Evolutionary conservation across 345 rosid genomes (phyloP), one percentile per base, ranked within the genome.

Genomic region (Durio zibethinus): DNA sequence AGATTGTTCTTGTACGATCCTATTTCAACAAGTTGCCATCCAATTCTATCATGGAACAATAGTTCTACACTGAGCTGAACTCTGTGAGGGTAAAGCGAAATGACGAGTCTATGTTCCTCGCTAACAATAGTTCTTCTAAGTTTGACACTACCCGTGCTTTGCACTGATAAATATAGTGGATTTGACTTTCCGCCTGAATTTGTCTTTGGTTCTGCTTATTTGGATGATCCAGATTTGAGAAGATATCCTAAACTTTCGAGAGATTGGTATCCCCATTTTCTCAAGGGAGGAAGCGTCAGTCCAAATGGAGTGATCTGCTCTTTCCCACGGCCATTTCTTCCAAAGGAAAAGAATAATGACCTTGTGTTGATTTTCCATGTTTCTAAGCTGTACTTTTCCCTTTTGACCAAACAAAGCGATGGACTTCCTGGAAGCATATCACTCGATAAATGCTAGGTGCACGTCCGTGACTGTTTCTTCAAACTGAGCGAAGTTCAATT

Each of bases 201-300:
- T 61, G 4, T 68, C 8, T 84, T 76, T 4, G 81, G 83, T 43
- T 80, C 38, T 36, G 38, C 38, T 36, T n/a, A n/a, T n/a, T n/a
- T n/a, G n/a, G n/a, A n/a, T n/a, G n/a, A n/a, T n/a, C n/a, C n/a
- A n/a, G n/a, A n/a, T n/a, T n/a, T n/a, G n/a, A n/a, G n/a, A n/a
- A n/a, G n/a, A n/a, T n/a, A n/a, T n/a, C n/a, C n/a, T n/a, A n/a
- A n/a, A n/a, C n/a, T n/a, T n/a, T n/a, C n/a, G n/a, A n/a, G n/a
- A n/a, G n/a, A n/a, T n/a, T n/a, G n/a, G n/a, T n/a, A n/a, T n/a
- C n/a, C n/a, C n/a, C n/a, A 78, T 10, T 86, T 84, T 60, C 77
- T 86, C 65, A 82, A 59, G 65, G 89, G 91, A 79, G 71, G 65
- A 72, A 78, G 53, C 3, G 38, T 78, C 50, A 61, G 15, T 42